Percentiles rank a stretch among this genome's conserved stretches.
These are phyloP conservation scores for Populus nigra DNA, from an alignment of 345 rosid species.

Conservation along the genomic window DNA sequence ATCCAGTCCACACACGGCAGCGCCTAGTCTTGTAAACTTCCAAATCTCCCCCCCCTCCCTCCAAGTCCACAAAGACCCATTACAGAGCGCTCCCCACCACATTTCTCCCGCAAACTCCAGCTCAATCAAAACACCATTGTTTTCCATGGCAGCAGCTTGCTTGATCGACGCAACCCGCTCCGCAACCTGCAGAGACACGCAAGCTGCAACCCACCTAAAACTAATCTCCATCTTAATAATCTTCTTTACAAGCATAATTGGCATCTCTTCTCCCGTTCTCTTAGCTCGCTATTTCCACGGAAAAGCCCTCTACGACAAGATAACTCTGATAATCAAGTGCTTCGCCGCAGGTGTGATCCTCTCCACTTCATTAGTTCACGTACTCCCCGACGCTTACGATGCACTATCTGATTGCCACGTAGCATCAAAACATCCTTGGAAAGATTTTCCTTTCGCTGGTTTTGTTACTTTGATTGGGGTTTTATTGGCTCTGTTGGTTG, in stretches of 20 bases:
- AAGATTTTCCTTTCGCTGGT: constrained; percentile 85
- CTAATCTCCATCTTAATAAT: constrained; percentile 53
- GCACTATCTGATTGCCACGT: constrained; percentile 75
- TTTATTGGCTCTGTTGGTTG: constrained; percentile 67
- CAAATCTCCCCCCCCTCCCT: no score
- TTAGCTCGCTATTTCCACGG: constrained; percentile 77
- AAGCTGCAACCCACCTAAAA: constrained; percentile 70
- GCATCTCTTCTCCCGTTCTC: constrained; percentile 64
- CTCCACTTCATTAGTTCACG: constrained; percentile 90
- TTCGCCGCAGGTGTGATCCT: constrained; percentile 97
- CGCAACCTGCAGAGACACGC: constrained; percentile 53
- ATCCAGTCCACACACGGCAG: background rate
- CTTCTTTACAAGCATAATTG: constrained; percentile 68
- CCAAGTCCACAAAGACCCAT: background rate
- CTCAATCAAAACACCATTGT: background rate
- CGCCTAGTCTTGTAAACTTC: background rate
- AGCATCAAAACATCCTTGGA: constrained; percentile 78
- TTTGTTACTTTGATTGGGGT: constrained; percentile 68
- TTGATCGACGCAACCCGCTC: constrained; percentile 49
- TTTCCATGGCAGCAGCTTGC: constrained; percentile 49
- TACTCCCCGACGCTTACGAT: constrained; percentile 77
- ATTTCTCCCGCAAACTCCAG: background rate
- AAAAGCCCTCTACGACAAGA: constrained; percentile 70
- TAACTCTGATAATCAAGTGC: constrained; percentile 68
- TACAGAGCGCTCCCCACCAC: no score